Evolutionary conservation across 1,284 basidiomycete genomes (phyloP).

Genomic region (Megacollybia platyphylla): DNA sequence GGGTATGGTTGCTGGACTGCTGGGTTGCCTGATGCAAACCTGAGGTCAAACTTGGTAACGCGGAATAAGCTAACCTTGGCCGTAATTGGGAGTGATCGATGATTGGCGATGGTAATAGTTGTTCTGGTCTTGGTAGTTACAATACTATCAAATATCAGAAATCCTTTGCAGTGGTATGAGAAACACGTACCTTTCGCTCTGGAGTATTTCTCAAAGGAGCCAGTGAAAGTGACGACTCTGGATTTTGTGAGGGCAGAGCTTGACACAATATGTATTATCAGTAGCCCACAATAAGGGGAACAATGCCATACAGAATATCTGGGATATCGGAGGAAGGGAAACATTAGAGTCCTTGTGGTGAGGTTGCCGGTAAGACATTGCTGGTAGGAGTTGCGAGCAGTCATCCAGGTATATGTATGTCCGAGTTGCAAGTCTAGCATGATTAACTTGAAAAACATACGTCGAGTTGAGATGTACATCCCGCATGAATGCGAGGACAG

Average conservation of each 20-base stretch:
- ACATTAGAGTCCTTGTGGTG: slow-evolving; percentile 5
- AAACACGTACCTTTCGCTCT: too few relatives aligned
- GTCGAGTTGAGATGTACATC: not conserved
- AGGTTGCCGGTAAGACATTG: slow-evolving; percentile 8
- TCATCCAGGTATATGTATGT: not conserved
- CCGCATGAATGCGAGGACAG: not conserved
- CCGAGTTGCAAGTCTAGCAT: not conserved
- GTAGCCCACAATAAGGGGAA: not conserved
- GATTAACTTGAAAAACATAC: not conserved
- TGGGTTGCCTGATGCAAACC: too few relatives aligned
- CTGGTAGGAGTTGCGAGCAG: not conserved
- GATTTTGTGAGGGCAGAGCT: not conserved
- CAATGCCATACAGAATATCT: slow-evolving; percentile 8
- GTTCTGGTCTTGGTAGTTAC: too few relatives aligned
- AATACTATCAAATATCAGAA: too few relatives aligned
- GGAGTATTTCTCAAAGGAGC: slow-evolving; percentile 2
- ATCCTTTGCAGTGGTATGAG: too few relatives aligned
- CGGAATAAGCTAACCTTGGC: too few relatives aligned
- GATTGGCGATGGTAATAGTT: too few relatives aligned
- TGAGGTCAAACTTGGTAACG: too few relatives aligned
- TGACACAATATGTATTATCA: too few relatives aligned
- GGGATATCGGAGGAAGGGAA: slow-evolving; percentile 10
- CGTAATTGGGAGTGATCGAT: too few relatives aligned
- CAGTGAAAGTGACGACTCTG: slow-evolving; percentile 4
- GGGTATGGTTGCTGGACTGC: too few relatives aligned